A percentile compares a stretch with the other conserved stretches of the same genome.
Conservation (phyloP, 352 stramenopile species). For the Globisporangium paroecandrum region DNA sequence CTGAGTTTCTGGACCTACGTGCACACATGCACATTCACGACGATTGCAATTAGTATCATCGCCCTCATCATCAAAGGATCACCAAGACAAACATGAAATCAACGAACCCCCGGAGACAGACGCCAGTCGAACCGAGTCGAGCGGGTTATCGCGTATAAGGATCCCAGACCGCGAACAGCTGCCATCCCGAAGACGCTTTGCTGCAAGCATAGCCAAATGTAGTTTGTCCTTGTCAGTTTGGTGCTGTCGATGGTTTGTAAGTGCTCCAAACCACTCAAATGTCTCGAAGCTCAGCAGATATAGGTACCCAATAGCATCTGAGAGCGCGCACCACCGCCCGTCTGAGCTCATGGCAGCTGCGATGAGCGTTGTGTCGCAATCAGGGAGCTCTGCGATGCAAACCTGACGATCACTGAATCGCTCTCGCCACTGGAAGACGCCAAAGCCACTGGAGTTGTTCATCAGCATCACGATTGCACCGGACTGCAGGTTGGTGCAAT, state of each 20-base stretch:
- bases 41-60: neutral
- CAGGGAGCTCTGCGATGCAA: slow-evolving; percentile 29
- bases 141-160: slow-evolving; percentile 26
- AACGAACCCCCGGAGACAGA: slow-evolving; percentile 15
- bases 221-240: neutral
- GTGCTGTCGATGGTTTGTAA: neutral
- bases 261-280: slow-evolving; percentile 20
- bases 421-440: slow-evolving; percentile 53
- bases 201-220: neutral
- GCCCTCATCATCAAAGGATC: neutral
- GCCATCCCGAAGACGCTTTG: slow-evolving; percentile 28
- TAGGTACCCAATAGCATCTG: slow-evolving; percentile 24
- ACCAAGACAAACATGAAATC: neutral
- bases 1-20: slow-evolving; percentile 15
- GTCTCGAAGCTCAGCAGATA: slow-evolving; percentile 32
- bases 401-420: slow-evolving; percentile 51
- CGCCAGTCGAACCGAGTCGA: slow-evolving; percentile 34
- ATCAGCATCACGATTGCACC: slow-evolving; percentile 42
- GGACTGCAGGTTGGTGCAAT: slow-evolving; percentile 10
- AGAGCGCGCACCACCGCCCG: slow-evolving; percentile 32
- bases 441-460: slow-evolving; percentile 21
- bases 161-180: slow-evolving; percentile 32
- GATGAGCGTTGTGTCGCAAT: slow-evolving; percentile 11
- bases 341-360: slow-evolving; percentile 24
- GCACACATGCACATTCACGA: slow-evolving; percentile 1